Conservation (phyloP, 2,329 filamentous ascomycete species). For the Epicoccum sorghinum region DNA sequence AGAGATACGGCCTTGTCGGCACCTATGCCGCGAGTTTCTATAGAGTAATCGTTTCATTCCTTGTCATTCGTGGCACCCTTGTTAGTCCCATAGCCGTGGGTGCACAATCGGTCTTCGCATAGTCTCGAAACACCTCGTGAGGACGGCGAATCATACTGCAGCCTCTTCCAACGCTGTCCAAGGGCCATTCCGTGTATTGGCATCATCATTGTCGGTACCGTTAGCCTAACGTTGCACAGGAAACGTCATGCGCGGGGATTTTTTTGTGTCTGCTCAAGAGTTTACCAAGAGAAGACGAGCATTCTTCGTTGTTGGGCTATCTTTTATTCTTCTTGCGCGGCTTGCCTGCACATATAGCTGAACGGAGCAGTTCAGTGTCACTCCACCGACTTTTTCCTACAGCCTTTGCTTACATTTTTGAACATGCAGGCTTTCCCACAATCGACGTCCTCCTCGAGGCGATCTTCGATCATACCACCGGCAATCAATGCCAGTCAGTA, state of each 20-base stretch:
- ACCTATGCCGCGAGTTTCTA: slow-evolving; percentile 4
- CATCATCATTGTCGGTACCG: slow-evolving; percentile 6
- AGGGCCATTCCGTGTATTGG: slow-evolving; percentile 8
- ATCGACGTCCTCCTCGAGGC: slow-evolving; percentile 16
- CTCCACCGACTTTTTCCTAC: neutral
- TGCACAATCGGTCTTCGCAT: neutral
- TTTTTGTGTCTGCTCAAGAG: neutral
- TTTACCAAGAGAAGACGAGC: slow-evolving; percentile 6
- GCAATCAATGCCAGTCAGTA: slow-evolving; percentile 6
- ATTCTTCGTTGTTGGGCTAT: slow-evolving; percentile 19
- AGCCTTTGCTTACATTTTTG: neutral
- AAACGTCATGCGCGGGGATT: slow-evolving; percentile 12
- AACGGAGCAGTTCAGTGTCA: neutral
- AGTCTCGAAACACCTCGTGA: neutral
- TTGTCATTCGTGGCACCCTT: slow-evolving; percentile 15
- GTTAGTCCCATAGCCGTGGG: slow-evolving; percentile 12
- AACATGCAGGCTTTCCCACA: slow-evolving; percentile 11
- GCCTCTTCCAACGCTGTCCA: slow-evolving; percentile 6
- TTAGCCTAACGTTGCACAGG: slow-evolving; percentile 6
- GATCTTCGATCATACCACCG: slow-evolving; percentile 10
- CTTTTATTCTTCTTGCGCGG: neutral
- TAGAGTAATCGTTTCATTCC: slow-evolving; percentile 16
- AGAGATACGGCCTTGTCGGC: slow-evolving; percentile 9
- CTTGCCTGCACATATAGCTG: slow-evolving; percentile 12
- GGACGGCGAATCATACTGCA: slow-evolving; percentile 5